Base-by-base conservation (phyloP, 78 protist species). In the Protostelium mycophagum region DNA sequence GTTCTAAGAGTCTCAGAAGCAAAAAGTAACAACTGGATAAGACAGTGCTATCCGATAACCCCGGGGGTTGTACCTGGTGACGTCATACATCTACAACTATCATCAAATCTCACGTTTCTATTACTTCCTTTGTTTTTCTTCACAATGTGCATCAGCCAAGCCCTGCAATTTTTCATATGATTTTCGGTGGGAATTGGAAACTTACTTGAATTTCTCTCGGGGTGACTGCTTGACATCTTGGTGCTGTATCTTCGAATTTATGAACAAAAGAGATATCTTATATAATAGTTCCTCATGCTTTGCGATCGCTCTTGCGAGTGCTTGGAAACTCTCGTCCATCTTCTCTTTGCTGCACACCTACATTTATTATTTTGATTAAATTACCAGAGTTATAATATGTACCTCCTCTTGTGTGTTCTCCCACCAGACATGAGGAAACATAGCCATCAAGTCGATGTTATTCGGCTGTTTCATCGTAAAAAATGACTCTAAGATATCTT, bases 351-450 rank as follows among this genome's bases (percentile, higher is more conserved):
- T 16, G 16, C 73, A 51, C 31, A 51, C 16, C 73, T 51, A 51
- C 16, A 16, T 51, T 25, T 16, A 16, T 51, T 16, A 51, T 5
- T 51, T 16, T 5, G 16, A 5, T 51, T 16, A 51, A 25, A 5
- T 25, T 5, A 51, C 73, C 73, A 51, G 73, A 25, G 73, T 25
- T 51, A 16, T 51, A 5, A 16, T 51, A 51, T 16, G 73, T 51
- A 51, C 73, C 73, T 51, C 73, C 73, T 51, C 73, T 51, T 51
- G 73, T 25, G 86, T 34, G 1, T 31, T 25, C 86, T 84, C 86
- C 86, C 86, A 84, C 86, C 86, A 84, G 1, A 84, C 86, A 10
- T 23, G 34, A 9, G 86, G 86, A 10, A 84, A 34, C n/a, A 84
- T 28, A 10, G 34, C 86, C 1, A 31, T 5, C 5, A 84, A 31